Conservation (phyloP, 768 basidiomycete genomes). For the Boletus sp. region DNA sequence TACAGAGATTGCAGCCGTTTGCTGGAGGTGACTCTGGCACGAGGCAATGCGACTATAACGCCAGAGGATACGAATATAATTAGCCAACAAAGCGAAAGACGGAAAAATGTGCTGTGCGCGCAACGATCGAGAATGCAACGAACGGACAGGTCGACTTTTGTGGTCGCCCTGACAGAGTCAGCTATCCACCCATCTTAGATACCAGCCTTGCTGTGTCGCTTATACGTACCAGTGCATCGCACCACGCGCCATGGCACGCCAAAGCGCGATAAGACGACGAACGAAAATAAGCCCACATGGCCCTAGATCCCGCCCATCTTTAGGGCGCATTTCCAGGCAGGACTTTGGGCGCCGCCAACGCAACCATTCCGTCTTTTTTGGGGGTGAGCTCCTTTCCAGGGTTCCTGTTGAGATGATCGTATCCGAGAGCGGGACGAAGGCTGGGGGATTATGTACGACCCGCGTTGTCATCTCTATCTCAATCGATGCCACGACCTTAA, state of each 20-base stretch:
- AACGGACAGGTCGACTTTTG: background rate
- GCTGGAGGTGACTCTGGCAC: background rate
- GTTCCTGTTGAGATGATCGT: background rate
- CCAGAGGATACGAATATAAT: constrained; percentile 10
- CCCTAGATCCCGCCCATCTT: background rate
- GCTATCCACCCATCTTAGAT: background rate
- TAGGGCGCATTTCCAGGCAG: background rate
- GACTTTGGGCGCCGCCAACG: background rate
- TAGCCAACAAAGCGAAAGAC: background rate
- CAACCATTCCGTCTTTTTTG: background rate
- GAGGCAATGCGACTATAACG: background rate
- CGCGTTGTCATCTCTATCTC: background rate
- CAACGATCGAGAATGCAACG: constrained; percentile 1
- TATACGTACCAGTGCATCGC: background rate
- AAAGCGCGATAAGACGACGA: background rate
- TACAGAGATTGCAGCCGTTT: constrained; percentile 9
- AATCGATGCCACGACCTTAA: background rate
- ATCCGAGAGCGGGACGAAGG: background rate
- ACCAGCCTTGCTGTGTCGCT: background rate
- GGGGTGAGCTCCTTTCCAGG: background rate
- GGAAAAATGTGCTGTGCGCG: background rate
- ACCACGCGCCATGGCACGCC: background rate
- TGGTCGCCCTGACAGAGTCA: background rate
- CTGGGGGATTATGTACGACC: background rate
- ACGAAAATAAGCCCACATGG: constrained; percentile 2